A percentile compares a stretch with the other conserved stretches of the same genome.
Conservation (phyloP, 495 filamentous ascomycete species). For the Neurospora tetraspora region DNA sequence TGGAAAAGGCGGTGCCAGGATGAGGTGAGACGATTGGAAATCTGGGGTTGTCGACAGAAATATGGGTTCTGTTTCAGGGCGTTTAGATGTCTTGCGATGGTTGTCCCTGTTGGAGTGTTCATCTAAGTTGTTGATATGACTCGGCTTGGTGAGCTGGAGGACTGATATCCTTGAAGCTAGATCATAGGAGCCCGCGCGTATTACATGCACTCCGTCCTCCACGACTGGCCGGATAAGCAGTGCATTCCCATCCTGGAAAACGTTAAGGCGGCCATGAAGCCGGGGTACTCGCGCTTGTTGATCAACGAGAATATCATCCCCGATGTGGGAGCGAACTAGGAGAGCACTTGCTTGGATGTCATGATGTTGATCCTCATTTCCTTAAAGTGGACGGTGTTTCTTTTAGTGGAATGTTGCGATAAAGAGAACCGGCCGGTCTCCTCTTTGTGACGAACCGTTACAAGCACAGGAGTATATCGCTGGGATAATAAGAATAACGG, state of each 20-base stretch:
- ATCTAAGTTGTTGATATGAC: neutral
- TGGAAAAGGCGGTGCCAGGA: neutral
- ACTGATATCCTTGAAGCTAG: neutral
- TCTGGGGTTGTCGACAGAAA: neutral
- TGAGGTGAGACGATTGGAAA: neutral
- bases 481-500: too few relatives aligned
- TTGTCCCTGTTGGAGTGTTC: neutral
- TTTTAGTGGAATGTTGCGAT: too few relatives aligned
- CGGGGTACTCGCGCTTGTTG: slow-evolving; percentile 39
- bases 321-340: slow-evolving; percentile 30
- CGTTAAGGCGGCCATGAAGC: slow-evolving; percentile 33
- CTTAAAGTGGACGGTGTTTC: too few relatives aligned
- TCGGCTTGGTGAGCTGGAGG: neutral
- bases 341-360: slow-evolving; percentile 32
- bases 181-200: slow-evolving; percentile 28
- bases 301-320: slow-evolving; percentile 46
- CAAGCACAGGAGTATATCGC: too few relatives aligned
- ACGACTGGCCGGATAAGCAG: slow-evolving; percentile 39
- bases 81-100: neutral
- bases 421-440: too few relatives aligned
- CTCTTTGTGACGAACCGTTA: too few relatives aligned
- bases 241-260: slow-evolving; percentile 28
- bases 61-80: neutral
- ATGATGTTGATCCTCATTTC: too few relatives aligned
- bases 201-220: slow-evolving; percentile 34